Base-by-base conservation (phyloP, 2,329 filamentous ascomycete genomes). In the Hirsutella thompsonii region DNA sequence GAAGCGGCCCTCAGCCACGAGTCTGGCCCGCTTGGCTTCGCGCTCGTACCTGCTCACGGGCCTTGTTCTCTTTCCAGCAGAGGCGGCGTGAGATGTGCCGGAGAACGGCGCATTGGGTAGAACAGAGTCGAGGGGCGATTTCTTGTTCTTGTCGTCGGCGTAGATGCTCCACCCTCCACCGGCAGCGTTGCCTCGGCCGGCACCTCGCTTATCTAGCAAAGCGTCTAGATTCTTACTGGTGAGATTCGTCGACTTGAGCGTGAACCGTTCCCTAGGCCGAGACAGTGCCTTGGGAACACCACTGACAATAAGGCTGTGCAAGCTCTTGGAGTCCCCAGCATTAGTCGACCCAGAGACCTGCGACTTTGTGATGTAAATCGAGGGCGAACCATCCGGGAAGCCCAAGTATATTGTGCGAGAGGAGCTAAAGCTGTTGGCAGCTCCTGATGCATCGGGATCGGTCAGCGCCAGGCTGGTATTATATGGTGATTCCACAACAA, bases 221-320 rank as follows among this genome's bases (percentile, higher is more conserved):
- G 81, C 81, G 5, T 72, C 67, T 10, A 94, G 64, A 42, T 82
- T 89, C 48, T 77, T 79, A 14, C 84, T 83, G 1, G 74, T 72
- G 18, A 94, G 66, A 38, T 72, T 77, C 2, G 83, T 85, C 5
- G 74, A 60, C 45, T 77, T 73, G 1, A 94, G 64, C 0, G 76
- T 71, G 49, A 84, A 90, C 23, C 87, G 72, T 46, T 81, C 73
- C 23, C 81, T 74, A 1, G 84, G 83, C 13, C 79, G 71, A 1
- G 85, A 92, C 11, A 94, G 69, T 0, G 87, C 87, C 52, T 86
- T 88, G 0, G 87, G 85, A 8, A 94, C 79, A 2, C 84, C 83
- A 46, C 88, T 80, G 23, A 88, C 68, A 4, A 93, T 76, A 4
- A 92, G 66, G 32, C 74, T 76, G 41, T 81, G 76, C 20, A 92